Percentiles rank a stretch among this genome's conserved stretches.
Evolutionary conservation across 176 grass and related monocot species (phyloP).

Genomic region (Aegilops longissima): DNA sequence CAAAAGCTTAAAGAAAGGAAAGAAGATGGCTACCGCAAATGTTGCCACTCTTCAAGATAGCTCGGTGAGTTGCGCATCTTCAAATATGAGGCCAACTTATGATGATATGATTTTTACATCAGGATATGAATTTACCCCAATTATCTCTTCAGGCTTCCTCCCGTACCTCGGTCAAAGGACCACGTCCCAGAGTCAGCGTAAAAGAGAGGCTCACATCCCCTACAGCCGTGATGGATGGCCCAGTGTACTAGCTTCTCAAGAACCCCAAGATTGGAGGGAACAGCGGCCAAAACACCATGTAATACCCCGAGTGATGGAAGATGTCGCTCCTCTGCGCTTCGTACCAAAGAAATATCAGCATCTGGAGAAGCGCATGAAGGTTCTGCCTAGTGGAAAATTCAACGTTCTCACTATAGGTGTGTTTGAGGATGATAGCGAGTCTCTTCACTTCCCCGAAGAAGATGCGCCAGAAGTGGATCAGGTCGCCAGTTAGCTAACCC

Average conservation of each 20-base stretch:
- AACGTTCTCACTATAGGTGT: neutral
- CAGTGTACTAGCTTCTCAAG: no score
- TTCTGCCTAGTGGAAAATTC: neutral
- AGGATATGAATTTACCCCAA: neutral
- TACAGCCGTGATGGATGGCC: no score
- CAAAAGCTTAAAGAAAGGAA: neutral
- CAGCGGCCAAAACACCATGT: no score
- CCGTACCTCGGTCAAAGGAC: no score
- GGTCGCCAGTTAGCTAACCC: neutral
- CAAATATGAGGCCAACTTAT: neutral
- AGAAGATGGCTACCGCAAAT: neutral
- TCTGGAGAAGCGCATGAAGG: no score
- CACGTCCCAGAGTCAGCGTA: neutral
- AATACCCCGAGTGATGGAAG: no score
- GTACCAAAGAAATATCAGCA: no score
- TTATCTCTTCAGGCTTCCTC: neutral
- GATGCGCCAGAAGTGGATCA: neutral
- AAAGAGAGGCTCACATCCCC: neutral
- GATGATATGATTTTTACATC: neutral
- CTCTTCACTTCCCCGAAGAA: neutral
- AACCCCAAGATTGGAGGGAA: no score
- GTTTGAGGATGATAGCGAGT: neutral
- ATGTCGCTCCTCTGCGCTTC: no score
- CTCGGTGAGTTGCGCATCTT: neutral
- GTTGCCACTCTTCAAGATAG: neutral